Evolutionary conservation across 2,329 filamentous ascomycete genomes (phyloP).

Genomic region (Cladosporium sp.): DNA sequence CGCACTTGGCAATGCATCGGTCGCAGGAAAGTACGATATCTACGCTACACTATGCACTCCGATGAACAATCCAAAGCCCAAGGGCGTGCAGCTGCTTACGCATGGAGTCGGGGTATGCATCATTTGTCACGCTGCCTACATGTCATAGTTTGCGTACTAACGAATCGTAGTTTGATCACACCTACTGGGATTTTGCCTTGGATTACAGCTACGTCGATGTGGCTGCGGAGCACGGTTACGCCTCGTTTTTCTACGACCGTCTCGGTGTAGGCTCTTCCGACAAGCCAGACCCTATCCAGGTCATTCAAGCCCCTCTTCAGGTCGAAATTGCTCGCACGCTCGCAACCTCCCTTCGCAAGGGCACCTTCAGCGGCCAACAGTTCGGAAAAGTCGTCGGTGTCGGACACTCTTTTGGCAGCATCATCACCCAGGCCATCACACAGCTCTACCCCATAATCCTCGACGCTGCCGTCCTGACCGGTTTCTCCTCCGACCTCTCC

Average conservation of each 20-base stretch:
- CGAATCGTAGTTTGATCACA: neutral
- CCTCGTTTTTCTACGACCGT: constrained; percentile 39
- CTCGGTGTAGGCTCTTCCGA: constrained; percentile 34
- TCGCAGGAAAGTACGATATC: constrained; percentile 17
- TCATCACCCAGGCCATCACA: constrained; percentile 30
- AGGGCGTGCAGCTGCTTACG: constrained; percentile 34
- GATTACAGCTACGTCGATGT: constrained; percentile 37
- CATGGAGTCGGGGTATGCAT: constrained; percentile 31
- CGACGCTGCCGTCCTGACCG: constrained; percentile 34
- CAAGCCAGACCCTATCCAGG: constrained; percentile 34
- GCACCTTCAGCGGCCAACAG: constrained; percentile 21
- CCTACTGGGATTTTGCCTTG: constrained; percentile 34
- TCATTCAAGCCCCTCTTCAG: constrained; percentile 34
- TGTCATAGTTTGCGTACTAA: neutral
- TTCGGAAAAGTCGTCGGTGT: constrained; percentile 35
- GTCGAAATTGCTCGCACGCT: constrained; percentile 33
- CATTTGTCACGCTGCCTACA: constrained; percentile 16
- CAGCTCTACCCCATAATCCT: constrained; percentile 29
- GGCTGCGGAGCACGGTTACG: constrained; percentile 34
- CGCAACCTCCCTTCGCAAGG: constrained; percentile 25
- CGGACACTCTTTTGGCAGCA: constrained; percentile 36
- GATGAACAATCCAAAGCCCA: constrained; percentile 12
- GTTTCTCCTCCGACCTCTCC: constrained; percentile 27
- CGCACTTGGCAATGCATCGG: constrained; percentile 10
- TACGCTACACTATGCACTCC: constrained; percentile 23